Base-by-base conservation (phyloP, 2,329 filamentous ascomycete genomes). In the Botrytis tulipae region DNA sequence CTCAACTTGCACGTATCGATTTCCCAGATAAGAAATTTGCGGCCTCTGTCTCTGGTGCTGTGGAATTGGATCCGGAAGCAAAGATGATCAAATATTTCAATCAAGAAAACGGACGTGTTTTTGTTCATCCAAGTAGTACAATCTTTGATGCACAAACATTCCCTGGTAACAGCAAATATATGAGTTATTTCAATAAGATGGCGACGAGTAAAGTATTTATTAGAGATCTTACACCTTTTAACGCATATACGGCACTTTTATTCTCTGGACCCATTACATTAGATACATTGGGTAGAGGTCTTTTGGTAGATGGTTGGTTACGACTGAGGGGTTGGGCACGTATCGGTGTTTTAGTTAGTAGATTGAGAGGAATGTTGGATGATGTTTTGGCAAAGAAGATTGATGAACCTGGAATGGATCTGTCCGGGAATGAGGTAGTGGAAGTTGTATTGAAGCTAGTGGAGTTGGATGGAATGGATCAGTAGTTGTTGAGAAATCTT, bases 21-120 rank as follows among this genome's bases (percentile, higher is more conserved):
- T 93, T 98, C 78, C 96, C 96, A 0, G 94, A 97, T 83, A 97
- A 97, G 85, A 98, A 98, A 82, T 99, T 97, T 82, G 93, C 93
- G 20, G 90, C 91, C 51, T 94, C 93, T 3, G 89, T 97, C 76
- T 93, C 93, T 1, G 96, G 96, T 12, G 93, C 96, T 0, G 93
- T 98, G 1, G 95, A 96, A 81, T 86, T 98, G 10, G 96, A 99
- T 80, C 95, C 95, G 0, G 95, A 98, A 82, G 95, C 95, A 7
- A 88, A 91, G 71, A 93, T 92, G 4, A 98, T 99, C 83, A 96
- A 94, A 81, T 99, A 95, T 84, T 98, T 94, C 83, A 93, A 92
- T 77, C 91, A 93, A 79, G 92, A 94, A 78, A 93, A 92, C 77
- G 93, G 92, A 0, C 88, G 96, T 10, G 93, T 98, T 20, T 99